A percentile compares a stretch with the other conserved stretches of the same genome.
Evolutionary conservation across 2,329 filamentous ascomycete genomes (phyloP).

Genomic region (Pestalotiopsis sp.): DNA sequence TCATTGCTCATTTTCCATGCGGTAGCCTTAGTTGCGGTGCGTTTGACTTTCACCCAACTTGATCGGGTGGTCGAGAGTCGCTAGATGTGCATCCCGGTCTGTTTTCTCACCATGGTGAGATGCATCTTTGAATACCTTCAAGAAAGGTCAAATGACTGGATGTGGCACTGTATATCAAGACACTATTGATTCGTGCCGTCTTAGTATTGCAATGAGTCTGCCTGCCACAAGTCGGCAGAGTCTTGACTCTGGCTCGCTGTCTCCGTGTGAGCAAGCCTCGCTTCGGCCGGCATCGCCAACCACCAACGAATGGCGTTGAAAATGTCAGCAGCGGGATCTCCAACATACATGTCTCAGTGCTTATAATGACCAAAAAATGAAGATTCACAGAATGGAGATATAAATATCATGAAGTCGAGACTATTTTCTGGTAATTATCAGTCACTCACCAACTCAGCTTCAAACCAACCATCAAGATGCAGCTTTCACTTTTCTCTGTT

Average conservation of each 20-base stretch:
- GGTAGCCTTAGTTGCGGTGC: no score
- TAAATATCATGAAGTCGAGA: neutral
- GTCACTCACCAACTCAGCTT: neutral
- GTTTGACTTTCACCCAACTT: no score
- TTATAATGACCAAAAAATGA: neutral
- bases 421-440: neutral
- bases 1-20: no score
- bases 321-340: neutral
- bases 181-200: neutral
- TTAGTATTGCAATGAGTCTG: neutral
- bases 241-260: neutral
- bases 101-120: no score
- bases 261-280: neutral
- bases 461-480: neutral
- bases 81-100: no score
- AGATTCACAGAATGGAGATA: neutral
- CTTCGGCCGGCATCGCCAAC: neutral
- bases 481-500: neutral
- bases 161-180: no score
- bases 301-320: neutral
- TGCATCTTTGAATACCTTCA: no score
- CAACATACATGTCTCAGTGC: neutral
- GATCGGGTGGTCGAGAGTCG: no score
- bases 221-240: neutral
- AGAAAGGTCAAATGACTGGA: no score